phyloP scores from a whole-genome alignment of 1,139 yeast genomes.

The Pichia sp. region DNA sequence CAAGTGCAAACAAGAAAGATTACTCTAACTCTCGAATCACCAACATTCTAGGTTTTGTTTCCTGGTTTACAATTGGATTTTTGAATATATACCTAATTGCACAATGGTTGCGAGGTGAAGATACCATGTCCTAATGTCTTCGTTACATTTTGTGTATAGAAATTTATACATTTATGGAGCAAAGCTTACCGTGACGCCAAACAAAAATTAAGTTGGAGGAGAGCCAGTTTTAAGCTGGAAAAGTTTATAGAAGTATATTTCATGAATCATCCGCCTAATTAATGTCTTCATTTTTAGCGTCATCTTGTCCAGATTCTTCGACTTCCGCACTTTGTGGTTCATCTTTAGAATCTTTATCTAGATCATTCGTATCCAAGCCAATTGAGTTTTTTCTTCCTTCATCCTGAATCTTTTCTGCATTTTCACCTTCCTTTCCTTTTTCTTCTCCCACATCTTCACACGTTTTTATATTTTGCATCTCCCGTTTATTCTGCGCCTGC shows the following conservation, averaged over 20 bases:
- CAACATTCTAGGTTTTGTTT: constrained; percentile 44
- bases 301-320: no score
- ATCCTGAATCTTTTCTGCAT: neutral
- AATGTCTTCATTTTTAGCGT: no score
- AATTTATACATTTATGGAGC: no score
- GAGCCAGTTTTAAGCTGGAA: no score
- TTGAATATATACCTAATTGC: constrained; percentile 66
- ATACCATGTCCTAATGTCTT: constrained; percentile 23
- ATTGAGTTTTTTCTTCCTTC: neutral
- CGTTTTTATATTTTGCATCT: neutral
- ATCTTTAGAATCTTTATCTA: no score
- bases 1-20: constrained; percentile 27
- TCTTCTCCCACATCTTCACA: neutral
- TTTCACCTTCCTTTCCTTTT: neutral
- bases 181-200: no score
- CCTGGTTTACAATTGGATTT: constrained; percentile 67
- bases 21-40: constrained; percentile 62
- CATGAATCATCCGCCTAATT: no score
- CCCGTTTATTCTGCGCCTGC: neutral
- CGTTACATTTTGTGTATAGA: no score
- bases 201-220: no score
- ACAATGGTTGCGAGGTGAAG: constrained; percentile 65
- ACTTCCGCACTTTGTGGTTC: no score
- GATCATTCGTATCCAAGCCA: no score
- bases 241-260: no score